Conservation (phyloP, 2,329 filamentous ascomycete genomes). For the Phaeoacremonium minimum region DNA sequence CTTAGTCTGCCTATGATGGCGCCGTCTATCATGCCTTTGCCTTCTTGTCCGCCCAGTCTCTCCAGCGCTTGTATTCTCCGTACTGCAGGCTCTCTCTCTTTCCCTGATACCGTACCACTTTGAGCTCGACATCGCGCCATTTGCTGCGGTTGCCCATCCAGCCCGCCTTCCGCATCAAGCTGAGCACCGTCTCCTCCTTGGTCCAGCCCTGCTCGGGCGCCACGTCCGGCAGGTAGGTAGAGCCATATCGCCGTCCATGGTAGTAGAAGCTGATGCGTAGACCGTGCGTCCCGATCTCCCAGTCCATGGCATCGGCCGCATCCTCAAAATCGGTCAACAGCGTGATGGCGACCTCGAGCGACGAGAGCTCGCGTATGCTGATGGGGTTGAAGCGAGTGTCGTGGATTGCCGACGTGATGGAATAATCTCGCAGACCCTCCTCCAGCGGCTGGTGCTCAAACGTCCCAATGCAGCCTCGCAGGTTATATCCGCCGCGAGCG, state of each 20-base stretch:
- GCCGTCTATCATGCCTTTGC: constrained; percentile 2
- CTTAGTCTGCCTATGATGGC: too few relatives aligned
- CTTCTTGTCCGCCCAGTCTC: constrained; percentile 58
- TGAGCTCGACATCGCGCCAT: constrained; percentile 77
- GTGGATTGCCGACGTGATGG: constrained; percentile 69
- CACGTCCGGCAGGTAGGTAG: constrained; percentile 91
- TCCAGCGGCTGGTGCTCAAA: constrained; percentile 76
- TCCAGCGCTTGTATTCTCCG: constrained; percentile 74
- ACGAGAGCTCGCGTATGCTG: constrained; percentile 46
- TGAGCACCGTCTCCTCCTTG: constrained; percentile 85
- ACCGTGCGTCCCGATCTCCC: constrained; percentile 82
- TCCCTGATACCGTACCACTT: constrained; percentile 82
- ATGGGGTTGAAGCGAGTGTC: constrained; percentile 61
- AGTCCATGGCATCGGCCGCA: constrained; percentile 70
- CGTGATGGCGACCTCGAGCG: constrained; percentile 66
- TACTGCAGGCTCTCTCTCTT: constrained; percentile 70
- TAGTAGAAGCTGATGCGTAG: constrained; percentile 81
- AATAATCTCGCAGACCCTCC: constrained; percentile 72
- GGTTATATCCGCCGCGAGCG: constrained; percentile 52
- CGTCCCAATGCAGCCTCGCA: constrained; percentile 95
- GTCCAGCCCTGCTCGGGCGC: constrained; percentile 91
- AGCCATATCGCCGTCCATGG: constrained; percentile 67
- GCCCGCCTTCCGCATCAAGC: constrained; percentile 90
- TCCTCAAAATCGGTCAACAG: constrained; percentile 83
- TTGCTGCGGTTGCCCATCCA: constrained; percentile 77